Evolutionary conservation across 2,329 filamentous ascomycete species (phyloP), one percentile per base, ranked within the genome.

Genomic region (Xylaria sp.): DNA sequence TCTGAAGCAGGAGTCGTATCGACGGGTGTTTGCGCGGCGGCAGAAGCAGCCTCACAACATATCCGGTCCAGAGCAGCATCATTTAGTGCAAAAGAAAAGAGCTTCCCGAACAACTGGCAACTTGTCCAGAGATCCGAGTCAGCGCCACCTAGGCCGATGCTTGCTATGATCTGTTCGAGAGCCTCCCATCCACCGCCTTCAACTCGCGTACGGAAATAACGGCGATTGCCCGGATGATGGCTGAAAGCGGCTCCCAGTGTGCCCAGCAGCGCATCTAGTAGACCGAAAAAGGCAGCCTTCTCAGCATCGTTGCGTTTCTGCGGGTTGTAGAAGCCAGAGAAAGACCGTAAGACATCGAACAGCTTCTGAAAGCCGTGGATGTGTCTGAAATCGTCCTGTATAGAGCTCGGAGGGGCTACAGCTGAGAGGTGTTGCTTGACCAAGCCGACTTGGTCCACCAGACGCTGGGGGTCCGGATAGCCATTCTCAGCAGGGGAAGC

Each of bases 341-440:
- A 89, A 63, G 88, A 86, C 67, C 90, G 87, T 25, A 97, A 82
- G 31, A 92, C 86, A 51, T 89, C 84, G 63, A 97, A 84, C 25
- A 97, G 82, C 52, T 87, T 86, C 75, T 93, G 89, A 80, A 97
- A 97, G 75, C 94, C 94, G 66, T 88, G 85, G 31, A 94, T 86
- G 77, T 93, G 89, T 73, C 94, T 89, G 78, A 98, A 97, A 74
- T 93, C 90, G 82, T 97, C 93, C 82, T 94, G 93, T 5, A 84
- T 82, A 3, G 84, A 80, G 69, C 82, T 82, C 2, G 85, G 83
- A 18, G 84, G 80, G 48, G 82, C 76, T 34, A 81, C 76, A 10
- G 86, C 84, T 51, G 86, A 82, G 34, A 90, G 80, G 71, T 88
- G 83, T 68, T 93, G 91, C 76, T 90, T 88, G 69, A 95, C 87